A percentile compares a stretch with the other conserved stretches of the same genome.
phyloP scores from a whole-genome alignment of 108 stramenopile species.

The Pseudonitzschia pungens region DNA sequence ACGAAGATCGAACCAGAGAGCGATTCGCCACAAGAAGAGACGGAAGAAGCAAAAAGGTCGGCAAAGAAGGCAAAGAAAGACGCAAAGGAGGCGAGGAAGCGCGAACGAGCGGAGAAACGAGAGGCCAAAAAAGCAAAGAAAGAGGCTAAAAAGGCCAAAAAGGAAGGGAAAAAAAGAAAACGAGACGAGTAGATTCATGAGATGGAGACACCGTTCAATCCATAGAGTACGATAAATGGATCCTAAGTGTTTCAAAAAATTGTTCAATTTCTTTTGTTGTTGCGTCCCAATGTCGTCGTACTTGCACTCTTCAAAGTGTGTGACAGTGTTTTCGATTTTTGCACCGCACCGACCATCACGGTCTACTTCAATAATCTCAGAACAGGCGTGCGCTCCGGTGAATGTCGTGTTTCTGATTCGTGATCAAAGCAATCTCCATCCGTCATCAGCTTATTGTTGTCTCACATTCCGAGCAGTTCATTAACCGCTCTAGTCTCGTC shows the following conservation, averaged over 20 bases:
- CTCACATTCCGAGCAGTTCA: constrained; percentile 63
- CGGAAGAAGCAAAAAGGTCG: neutral
- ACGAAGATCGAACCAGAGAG: constrained; percentile 1
- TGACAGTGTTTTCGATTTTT: no score
- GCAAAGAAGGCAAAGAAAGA: constrained; percentile 3
- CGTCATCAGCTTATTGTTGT: no score
- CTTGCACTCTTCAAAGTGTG: neutral
- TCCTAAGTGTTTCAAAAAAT: neutral
- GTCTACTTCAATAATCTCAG: no score
- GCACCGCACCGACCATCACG: no score
- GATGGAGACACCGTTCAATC: neutral
- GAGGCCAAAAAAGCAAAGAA: neutral
- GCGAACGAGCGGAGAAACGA: neutral
- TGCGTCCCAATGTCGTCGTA: neutral
- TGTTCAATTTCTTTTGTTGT: neutral
- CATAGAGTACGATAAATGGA: neutral
- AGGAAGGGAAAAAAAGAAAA: neutral
- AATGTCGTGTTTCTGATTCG: neutral
- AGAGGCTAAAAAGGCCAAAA: constrained; percentile 2
- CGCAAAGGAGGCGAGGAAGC: neutral
- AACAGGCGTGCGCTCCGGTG: no score
- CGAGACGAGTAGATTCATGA: neutral
- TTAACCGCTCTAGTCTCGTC: constrained; percentile 92
- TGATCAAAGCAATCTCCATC: neutral
- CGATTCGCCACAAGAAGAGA: neutral